A percentile compares a stretch with the other conserved stretches of the same genome.
Conservation (phyloP, 306 rosid genomes). For the Mimosa pudica region DNA sequence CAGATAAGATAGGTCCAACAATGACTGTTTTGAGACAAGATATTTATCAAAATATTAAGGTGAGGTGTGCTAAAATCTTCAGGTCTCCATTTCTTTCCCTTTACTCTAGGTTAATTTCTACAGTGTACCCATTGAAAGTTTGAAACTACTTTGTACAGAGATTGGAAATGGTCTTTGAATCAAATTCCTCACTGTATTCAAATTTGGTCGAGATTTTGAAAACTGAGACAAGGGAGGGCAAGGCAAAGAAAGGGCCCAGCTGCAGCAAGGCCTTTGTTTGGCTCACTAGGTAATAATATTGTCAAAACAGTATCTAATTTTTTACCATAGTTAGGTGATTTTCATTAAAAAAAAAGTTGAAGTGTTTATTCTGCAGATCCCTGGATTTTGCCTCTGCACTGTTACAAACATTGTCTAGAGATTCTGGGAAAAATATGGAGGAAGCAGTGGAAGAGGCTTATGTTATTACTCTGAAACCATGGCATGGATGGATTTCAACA, state of each 20-base stretch:
- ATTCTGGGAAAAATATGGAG: slow-evolving; percentile 62
- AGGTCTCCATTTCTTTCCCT: slow-evolving; percentile 1
- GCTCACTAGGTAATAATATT: slow-evolving; percentile 70
- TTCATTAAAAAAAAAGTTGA: background rate
- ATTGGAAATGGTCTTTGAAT: slow-evolving; percentile 65
- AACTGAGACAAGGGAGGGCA: slow-evolving; percentile 63
- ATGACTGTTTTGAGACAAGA: slow-evolving; percentile 93
- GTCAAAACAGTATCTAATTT: background rate
- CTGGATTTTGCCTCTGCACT: slow-evolving; percentile 69
- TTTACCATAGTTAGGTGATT: background rate
- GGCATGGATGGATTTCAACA: slow-evolving; percentile 97
- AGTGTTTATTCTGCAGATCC: slow-evolving; percentile 49
- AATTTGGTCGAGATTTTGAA: slow-evolving; percentile 81
- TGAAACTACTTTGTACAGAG: slow-evolving; percentile 49
- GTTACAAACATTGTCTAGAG: slow-evolving; percentile 51
- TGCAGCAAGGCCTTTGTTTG: slow-evolving; percentile 80
- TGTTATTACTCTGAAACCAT: slow-evolving; percentile 64
- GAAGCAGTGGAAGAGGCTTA: slow-evolving; percentile 81
- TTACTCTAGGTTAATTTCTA: background rate
- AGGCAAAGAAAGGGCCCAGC: slow-evolving; percentile 51
- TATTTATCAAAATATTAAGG: slow-evolving; percentile 81
- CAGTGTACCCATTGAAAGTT: background rate
- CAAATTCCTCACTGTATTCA: slow-evolving; percentile 56
- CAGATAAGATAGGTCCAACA: slow-evolving; percentile 96
- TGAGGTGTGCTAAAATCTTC: slow-evolving; percentile 21